Evolutionary conservation across 202 grass and related monocot genomes (phyloP).

Genomic region (Thinopyrum obtusiflorum): DNA sequence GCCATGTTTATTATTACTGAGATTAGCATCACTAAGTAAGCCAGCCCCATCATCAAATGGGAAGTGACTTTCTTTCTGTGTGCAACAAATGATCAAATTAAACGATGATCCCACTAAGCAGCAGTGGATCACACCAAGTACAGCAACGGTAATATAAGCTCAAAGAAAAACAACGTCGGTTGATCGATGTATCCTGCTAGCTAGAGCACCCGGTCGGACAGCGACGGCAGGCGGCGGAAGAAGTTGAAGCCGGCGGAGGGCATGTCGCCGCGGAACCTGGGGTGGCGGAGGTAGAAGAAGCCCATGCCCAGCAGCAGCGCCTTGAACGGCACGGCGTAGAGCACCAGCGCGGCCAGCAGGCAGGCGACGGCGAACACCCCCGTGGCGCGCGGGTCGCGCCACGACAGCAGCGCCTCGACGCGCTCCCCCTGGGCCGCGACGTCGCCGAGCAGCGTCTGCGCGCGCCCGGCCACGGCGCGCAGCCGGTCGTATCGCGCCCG

Average conservation of each 20-base stretch:
- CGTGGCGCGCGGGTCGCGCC: constrained; percentile 88
- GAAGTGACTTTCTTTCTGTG: constrained; percentile 15
- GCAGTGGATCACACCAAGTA: background rate
- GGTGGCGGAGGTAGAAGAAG: constrained; percentile 83
- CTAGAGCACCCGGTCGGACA: constrained; percentile 82
- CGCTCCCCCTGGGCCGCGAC: constrained; percentile 89
- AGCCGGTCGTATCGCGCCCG: constrained; percentile 73
- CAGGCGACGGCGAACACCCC: constrained; percentile 57
- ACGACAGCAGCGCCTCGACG: constrained; percentile 78
- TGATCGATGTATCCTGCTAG: background rate
- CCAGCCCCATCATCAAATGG: constrained; percentile 18
- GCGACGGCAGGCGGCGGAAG: constrained; percentile 80
- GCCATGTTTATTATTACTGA: constrained; percentile 13
- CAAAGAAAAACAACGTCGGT: background rate
- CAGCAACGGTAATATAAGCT: background rate
- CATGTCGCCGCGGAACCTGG: constrained; percentile 58
- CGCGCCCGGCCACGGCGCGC: constrained; percentile 73
- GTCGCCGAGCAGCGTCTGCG: constrained; percentile 87
- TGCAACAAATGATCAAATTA: constrained; percentile 16
- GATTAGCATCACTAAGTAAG: constrained; percentile 2
- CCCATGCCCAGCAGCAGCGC: constrained; percentile 67
- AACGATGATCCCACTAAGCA: constrained; percentile 4
- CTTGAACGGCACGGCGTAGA: constrained; percentile 77
- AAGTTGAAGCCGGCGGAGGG: constrained; percentile 59
- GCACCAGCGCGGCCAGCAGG: constrained; percentile 53